Base-by-base conservation (phyloP, 129 eudicot species). In the Heracleum sosnowskyi region DNA sequence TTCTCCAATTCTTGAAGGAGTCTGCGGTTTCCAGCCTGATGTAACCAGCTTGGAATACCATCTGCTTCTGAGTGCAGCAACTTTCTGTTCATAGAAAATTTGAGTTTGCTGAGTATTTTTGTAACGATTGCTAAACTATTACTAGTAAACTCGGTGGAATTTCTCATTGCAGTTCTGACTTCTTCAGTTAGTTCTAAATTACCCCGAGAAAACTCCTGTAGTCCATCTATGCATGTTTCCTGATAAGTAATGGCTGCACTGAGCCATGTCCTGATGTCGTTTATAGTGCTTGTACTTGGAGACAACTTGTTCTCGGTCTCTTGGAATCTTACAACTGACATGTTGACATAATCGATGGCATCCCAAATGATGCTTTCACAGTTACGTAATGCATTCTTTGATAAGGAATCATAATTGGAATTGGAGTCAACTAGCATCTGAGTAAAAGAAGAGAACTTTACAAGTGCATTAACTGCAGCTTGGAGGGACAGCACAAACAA, bases 141-240 rank as follows among this genome's bases (percentile, higher is more conserved):
- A 53, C 83, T 80, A 6, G 78, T 80, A 42, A 74, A 80, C 62
- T 72, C 77, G 2, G 79, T 44, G 39, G 79, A 42, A 44, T 80
- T 80, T 34, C 29, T 37, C 83, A 80, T 73, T 75, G 74, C 83
- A 83, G 16, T 76, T 66, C 51, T 83, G 20, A 44, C 77, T 51
- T 74, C 62, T 5, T 28, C 63, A 26, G 36, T 18, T 46, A 74
- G 62, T 74, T 49, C 35, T 9, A 55, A 11, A 42, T 64, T 78
- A 78, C 68, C 74, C 73, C 13, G 77, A 55, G 44, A 83, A 51
- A 18, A 76, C 77, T 39, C 83, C 47, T 53, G 76, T 45, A 7
- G 80, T 66, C 83, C 86, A 79, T 64, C 77, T 79, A 42, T 41
- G 79, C 22, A 75, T 55, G 74, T 83, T 82, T 69, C 53, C 31